These are phyloP conservation scores for Mrakia blollopis DNA, from an alignment of 768 basidiomycete species.

Conservation along the genomic window DNA sequence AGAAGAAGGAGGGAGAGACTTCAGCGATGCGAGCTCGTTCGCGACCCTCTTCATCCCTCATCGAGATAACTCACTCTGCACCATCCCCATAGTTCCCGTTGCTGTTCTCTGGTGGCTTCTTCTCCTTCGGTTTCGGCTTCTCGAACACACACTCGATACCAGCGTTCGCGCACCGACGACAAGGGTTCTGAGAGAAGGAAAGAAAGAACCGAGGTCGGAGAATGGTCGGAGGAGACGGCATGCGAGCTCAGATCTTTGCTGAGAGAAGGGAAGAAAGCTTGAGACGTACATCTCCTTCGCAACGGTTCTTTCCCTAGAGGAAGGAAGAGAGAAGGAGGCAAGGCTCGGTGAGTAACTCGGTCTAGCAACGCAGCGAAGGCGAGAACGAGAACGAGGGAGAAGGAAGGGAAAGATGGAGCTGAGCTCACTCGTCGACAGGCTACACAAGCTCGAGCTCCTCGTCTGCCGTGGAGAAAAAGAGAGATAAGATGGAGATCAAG, in stretches of 20 bases:
- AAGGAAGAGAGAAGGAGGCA: background rate
- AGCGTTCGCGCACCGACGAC: conserved; percentile 79
- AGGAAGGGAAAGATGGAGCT: background rate
- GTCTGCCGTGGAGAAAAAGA: background rate
- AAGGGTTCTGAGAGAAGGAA: conserved; percentile 59
- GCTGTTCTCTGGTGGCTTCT: conserved; percentile 47
- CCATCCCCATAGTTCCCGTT: conserved; percentile 58
- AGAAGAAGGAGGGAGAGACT: conserved; percentile 59
- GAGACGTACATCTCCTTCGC: conserved; percentile 79
- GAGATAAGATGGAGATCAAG: background rate
- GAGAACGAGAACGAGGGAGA: background rate
- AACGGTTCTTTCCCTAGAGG: conserved; percentile 77
- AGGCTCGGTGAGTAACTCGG: background rate
- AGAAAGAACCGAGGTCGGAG: conserved; percentile 8
- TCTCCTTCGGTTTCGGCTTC: conserved; percentile 85
- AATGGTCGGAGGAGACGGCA: background rate
- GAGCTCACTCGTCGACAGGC: conserved; percentile 59
- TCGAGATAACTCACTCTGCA: conserved; percentile 17
- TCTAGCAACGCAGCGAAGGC: background rate
- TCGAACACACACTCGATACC: conserved; percentile 79
- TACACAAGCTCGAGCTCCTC: conserved; percentile 60
- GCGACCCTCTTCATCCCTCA: background rate
- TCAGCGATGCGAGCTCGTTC: conserved; percentile 68
- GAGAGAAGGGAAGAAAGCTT: too few relatives aligned
- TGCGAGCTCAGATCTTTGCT: background rate